Conservation (phyloP, 768 basidiomycete species). For the Boletellus ananiceps region DNA sequence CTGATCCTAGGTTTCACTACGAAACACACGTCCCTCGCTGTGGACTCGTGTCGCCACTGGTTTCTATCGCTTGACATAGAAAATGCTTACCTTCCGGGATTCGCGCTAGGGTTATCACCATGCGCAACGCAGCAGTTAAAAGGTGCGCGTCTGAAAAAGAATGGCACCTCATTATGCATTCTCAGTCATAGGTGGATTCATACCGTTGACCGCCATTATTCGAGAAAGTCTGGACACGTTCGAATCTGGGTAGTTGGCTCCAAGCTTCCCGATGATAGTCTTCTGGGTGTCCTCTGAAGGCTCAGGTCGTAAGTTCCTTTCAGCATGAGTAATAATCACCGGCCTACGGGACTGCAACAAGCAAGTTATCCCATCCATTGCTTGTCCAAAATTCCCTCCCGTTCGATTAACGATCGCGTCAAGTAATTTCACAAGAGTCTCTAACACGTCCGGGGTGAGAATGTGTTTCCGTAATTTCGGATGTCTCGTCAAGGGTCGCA, state of each 20-base stretch:
- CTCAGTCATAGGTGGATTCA: neutral
- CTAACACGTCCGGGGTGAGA: conserved; percentile 12
- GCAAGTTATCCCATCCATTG: conserved; percentile 20
- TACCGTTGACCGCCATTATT: conserved; percentile 16
- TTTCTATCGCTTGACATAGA: neutral
- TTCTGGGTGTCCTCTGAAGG: conserved; percentile 9
- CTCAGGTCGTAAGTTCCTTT: neutral
- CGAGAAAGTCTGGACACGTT: conserved; percentile 8
- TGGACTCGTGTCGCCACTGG: neutral
- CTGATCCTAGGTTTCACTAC: conserved; percentile 12
- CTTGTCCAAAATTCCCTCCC: conserved; percentile 13
- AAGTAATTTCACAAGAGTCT: conserved; percentile 11
- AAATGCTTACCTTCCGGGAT: conserved; percentile 15
- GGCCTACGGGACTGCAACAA: conserved; percentile 17
- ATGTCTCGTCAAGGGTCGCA: conserved; percentile 20
- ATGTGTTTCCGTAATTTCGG: conserved; percentile 8
- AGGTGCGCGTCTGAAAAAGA: conserved; percentile 4
- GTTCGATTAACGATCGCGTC: conserved; percentile 7
- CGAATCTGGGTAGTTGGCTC: neutral
- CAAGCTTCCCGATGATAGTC: conserved; percentile 7
- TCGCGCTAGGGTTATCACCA: conserved; percentile 14
- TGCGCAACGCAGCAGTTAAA: conserved; percentile 16
- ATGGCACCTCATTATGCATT: neutral
- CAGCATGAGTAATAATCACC: neutral
- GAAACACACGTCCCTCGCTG: neutral